These are phyloP conservation scores for Solanum arcanum DNA, from an alignment of 257 asterid species.

Conservation along the genomic window DNA sequence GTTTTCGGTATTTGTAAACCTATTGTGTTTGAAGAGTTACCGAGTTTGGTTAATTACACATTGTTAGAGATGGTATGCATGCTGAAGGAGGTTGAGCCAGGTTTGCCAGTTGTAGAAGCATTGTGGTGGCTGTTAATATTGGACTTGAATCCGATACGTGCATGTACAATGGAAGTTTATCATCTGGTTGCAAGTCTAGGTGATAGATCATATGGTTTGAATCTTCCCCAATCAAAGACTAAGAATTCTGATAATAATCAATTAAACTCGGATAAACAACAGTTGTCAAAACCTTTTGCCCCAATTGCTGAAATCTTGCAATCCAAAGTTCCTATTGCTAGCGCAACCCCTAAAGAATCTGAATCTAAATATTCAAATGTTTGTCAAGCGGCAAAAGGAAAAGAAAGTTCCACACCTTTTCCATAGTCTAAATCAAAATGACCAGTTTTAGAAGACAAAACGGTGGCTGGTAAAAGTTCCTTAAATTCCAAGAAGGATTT, in stretches of 20 bases:
- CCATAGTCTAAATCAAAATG: slow-evolving; percentile 21
- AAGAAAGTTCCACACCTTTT: slow-evolving; percentile 16
- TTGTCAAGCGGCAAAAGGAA: slow-evolving; percentile 5
- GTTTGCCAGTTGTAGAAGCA: slow-evolving; percentile 43
- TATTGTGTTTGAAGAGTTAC: slow-evolving; percentile 33
- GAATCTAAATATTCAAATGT: slow-evolving; percentile 6
- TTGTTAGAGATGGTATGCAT: slow-evolving; percentile 68
- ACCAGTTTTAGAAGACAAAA: slow-evolving; percentile 26
- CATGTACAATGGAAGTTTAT: slow-evolving; percentile 29
- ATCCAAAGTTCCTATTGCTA: slow-evolving; percentile 9
- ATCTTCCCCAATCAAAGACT: slow-evolving; percentile 1
- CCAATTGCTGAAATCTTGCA: slow-evolving; percentile 10
- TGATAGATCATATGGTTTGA: not conserved
- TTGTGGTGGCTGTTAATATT: slow-evolving; percentile 67
- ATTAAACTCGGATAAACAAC: slow-evolving; percentile 9
- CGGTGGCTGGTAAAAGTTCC: slow-evolving; percentile 22
- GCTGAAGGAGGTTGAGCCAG: slow-evolving; percentile 55
- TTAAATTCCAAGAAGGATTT: slow-evolving; percentile 41
- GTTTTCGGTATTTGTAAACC: slow-evolving; percentile 14
- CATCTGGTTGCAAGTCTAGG: slow-evolving; percentile 12
- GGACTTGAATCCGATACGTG: slow-evolving; percentile 57
- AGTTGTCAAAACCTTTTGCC: slow-evolving; percentile 1
- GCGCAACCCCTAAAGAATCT: slow-evolving; percentile 6
- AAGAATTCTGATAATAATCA: slow-evolving; percentile 16
- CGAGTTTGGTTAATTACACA: slow-evolving; percentile 43